A percentile compares a stretch with the other conserved stretches of the same genome.
phyloP scores from a whole-genome alignment of 257 asterid genomes.

The Solanum pennellii region DNA sequence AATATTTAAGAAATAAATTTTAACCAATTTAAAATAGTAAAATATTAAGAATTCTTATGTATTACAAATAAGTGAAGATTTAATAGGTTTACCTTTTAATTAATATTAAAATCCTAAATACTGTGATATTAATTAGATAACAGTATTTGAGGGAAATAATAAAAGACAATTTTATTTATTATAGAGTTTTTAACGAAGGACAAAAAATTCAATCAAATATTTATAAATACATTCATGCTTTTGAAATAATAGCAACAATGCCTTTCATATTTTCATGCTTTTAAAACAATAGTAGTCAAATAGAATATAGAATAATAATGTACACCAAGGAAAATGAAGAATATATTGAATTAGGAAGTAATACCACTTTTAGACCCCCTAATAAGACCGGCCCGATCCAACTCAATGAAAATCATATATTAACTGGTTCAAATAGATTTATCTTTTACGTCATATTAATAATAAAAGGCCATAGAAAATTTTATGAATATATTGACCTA shows the following conservation, averaged over 20 bases:
- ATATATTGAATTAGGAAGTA: neutral
- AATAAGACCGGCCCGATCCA: neutral
- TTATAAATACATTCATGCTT: no score
- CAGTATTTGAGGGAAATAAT: neutral
- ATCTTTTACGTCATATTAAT: neutral
- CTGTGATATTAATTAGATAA: neutral
- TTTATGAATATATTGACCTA: neutral
- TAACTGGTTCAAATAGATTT: neutral
- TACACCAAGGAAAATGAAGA: neutral
- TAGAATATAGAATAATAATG: neutral
- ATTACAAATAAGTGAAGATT: no score
- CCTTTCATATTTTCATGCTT: neutral
- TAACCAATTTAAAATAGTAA: no score
- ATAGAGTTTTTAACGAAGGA: neutral
- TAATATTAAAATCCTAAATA: no score
- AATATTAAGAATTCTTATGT: no score
- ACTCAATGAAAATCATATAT: neutral
- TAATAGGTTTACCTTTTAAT: no score
- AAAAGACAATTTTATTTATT: neutral
- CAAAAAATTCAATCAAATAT: no score
- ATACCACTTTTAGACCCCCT: neutral
- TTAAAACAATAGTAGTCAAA: no score
- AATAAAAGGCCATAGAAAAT: neutral
- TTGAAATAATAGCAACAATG: no score
- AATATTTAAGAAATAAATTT: no score